These are phyloP conservation scores for Lycium barbarum DNA, from an alignment of 257 asterid species.

Conservation along the genomic window DNA sequence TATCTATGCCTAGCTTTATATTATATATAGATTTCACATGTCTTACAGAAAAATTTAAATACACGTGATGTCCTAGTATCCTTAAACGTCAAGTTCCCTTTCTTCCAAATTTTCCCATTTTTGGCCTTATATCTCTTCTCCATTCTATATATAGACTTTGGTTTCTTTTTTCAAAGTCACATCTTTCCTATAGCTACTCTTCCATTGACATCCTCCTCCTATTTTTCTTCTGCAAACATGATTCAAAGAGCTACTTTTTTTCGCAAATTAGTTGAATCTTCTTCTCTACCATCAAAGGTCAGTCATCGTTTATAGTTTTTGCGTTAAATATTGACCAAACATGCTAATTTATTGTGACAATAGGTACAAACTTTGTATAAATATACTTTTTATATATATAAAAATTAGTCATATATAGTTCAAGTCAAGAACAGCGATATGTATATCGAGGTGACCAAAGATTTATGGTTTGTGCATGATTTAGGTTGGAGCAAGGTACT, in stretches of 20 bases:
- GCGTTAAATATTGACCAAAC: neutral
- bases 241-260: neutral
- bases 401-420: neutral
- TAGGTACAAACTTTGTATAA: neutral
- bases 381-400: neutral
- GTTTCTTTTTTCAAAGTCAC: neutral
- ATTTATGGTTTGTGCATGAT: neutral
- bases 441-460: neutral
- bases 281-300: conserved; percentile 9
- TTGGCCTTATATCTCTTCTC: neutral
- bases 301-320: neutral
- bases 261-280: neutral
- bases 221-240: conserved; percentile 27
- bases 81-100: neutral
- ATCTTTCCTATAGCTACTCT: neutral
- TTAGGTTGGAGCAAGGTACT: conserved; percentile 46
- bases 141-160: neutral
- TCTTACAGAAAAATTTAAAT: no score
- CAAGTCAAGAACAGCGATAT: neutral
- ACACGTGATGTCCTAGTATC: neutral
- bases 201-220: neutral
- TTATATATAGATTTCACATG: no score
- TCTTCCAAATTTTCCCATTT: neutral
- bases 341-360: neutral
- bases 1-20: no score